phyloP scores from a whole-genome alignment of 805 yeast genomes.

The Wickerhamomyces xylosicus region DNA sequence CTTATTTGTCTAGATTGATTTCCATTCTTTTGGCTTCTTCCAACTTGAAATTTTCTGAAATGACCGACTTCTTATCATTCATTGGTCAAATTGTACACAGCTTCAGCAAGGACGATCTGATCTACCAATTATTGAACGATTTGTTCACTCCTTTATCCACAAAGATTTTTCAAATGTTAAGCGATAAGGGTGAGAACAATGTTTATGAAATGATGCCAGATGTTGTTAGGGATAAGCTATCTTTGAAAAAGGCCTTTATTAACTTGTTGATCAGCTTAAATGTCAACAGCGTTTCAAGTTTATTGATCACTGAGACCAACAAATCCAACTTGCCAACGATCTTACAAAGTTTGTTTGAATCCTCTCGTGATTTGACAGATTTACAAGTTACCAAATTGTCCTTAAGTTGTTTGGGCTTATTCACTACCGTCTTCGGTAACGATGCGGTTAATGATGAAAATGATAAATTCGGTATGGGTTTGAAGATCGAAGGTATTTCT shows the following conservation, averaged over 20 bases:
- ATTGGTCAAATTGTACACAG: constrained; percentile 81
- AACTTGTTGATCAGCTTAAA: constrained; percentile 59
- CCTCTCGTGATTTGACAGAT: constrained; percentile 54
- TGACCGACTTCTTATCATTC: constrained; percentile 75
- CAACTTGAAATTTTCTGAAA: constrained; percentile 50
- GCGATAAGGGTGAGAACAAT: constrained; percentile 31
- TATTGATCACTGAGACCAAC: constrained; percentile 64
- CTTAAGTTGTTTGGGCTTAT: constrained; percentile 54
- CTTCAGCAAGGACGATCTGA: constrained; percentile 53
- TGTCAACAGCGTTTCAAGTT: constrained; percentile 69
- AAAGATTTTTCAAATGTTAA: constrained; percentile 46
- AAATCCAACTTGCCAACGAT: constrained; percentile 48
- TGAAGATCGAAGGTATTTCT: constrained; percentile 59
- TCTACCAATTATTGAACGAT: constrained; percentile 66
- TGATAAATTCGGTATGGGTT: constrained; percentile 38
- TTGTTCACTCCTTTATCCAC: constrained; percentile 64
- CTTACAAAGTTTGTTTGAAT: constrained; percentile 52
- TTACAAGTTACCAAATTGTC: constrained; percentile 59
- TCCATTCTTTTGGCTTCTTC: constrained; percentile 50
- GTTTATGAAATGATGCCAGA: constrained; percentile 37
- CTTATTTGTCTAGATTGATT: constrained; percentile 59
- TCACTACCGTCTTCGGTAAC: constrained; percentile 53
- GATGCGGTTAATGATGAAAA: constrained; percentile 55
- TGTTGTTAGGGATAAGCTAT: constrained; percentile 49
- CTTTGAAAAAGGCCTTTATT: constrained; percentile 61